These are phyloP conservation scores for Protea cynaroides DNA, from an alignment of 164 flowering plant species.

Conservation along the genomic window DNA sequence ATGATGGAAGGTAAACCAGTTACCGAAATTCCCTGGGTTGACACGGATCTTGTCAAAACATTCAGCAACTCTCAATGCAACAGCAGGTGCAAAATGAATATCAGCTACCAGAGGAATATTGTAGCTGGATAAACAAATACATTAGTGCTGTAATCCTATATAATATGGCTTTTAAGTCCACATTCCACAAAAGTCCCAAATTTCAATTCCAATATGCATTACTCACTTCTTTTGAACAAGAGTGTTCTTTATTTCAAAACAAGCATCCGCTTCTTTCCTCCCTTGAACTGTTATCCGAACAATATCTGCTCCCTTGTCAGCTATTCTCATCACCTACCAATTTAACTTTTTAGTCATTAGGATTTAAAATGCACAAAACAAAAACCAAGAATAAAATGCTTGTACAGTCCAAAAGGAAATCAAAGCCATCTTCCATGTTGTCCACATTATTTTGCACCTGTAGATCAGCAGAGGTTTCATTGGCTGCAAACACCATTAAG, in stretches of 20 bases:
- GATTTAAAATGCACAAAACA: neutral
- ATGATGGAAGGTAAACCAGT: neutral
- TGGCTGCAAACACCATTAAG: neutral
- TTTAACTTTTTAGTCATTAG: slow-evolving; percentile 7
- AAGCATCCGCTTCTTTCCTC: slow-evolving; percentile 95
- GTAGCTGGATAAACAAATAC: slow-evolving; percentile 53
- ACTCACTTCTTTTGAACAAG: slow-evolving; percentile 90
- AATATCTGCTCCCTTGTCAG: slow-evolving; percentile 92
- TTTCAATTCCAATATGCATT: neutral
- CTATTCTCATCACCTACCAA: slow-evolving; percentile 85
- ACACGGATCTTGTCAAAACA: slow-evolving; percentile 98
- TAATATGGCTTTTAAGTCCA: neutral
- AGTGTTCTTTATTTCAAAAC: slow-evolving; percentile 84
- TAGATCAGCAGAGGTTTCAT: no score
- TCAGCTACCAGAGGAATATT: slow-evolving; percentile 96
- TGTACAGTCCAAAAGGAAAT: no score
- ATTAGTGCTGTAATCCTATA: neutral
- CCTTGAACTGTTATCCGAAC: slow-evolving; percentile 98
- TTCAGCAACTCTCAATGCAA: slow-evolving; percentile 92
- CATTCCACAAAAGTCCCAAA: neutral
- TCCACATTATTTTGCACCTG: no score
- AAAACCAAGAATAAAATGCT: neutral
- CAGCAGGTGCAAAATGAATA: slow-evolving; percentile 94
- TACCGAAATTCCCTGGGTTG: slow-evolving; percentile 98
- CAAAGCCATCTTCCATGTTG: no score